Evolutionary conservation across 177 flowering plant genomes (phyloP).

Genomic region (Vitis hybrid): DNA sequence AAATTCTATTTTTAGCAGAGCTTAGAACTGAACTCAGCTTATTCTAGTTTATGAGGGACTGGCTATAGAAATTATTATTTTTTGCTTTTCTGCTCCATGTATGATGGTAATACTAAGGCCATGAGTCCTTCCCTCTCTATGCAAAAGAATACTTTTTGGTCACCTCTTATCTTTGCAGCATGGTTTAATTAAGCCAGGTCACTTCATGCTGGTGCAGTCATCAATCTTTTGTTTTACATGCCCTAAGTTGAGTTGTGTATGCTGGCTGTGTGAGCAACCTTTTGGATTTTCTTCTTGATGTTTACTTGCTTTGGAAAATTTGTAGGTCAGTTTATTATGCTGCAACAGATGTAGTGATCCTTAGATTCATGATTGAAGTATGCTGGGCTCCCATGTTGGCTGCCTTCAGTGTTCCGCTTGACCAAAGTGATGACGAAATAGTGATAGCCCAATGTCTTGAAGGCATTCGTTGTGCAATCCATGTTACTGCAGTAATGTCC

Average conservation of each 20-base stretch:
- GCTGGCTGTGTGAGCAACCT: background rate
- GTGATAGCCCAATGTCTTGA: constrained; percentile 77
- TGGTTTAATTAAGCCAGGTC: too few species aligned
- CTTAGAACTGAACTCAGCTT: background rate
- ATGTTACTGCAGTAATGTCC: constrained; percentile 97
- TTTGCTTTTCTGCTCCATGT: too few species aligned
- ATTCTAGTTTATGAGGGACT: background rate
- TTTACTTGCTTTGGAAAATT: constrained; percentile 21
- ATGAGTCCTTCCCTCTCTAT: too few species aligned
- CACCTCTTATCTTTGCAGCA: too few species aligned
- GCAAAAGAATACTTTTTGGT: too few species aligned
- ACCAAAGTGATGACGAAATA: constrained; percentile 94
- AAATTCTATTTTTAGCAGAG: background rate
- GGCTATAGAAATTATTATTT: too few species aligned
- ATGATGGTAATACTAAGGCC: too few species aligned
- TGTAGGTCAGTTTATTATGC: constrained; percentile 99
- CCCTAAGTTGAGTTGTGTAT: background rate
- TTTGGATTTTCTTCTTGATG: constrained; percentile 13
- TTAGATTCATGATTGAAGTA: constrained; percentile 95
- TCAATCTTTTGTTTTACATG: too few species aligned
- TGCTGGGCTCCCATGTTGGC: constrained; percentile 99
- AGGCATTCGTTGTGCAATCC: constrained; percentile 89
- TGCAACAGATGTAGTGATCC: constrained; percentile 93
- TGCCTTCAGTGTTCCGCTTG: constrained; percentile 99
- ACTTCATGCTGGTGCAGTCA: too few species aligned